Base-by-base conservation (phyloP, 164 flowering plant genomes). In the Chloranthus sessilifolius region DNA sequence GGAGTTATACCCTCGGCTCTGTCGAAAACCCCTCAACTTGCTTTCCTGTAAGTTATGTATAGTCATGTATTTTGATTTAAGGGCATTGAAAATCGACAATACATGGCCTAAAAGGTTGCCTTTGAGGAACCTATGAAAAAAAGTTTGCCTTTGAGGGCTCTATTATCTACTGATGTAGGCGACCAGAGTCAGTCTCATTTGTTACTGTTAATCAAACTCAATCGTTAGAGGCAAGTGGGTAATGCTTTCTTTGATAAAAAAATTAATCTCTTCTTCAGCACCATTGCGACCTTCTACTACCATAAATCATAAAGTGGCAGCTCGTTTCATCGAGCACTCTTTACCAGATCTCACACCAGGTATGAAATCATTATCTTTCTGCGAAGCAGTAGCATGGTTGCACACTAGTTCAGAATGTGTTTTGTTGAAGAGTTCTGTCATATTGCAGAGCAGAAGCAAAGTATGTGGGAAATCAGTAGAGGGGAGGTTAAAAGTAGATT, bases 271-370 rank as follows among this genome's bases (percentile, higher is more conserved):
- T 69, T 47, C 25, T 58, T 78, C 44, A 86, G 99, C 76, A 2
- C 97, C 99, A 3, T 34, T 81, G 47, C 79, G 85, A 19, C 99
- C 88, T 53, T 82, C 95, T 21, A 65, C 95, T 26, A 75, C 71
- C 34, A 65, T 92, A 37, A 92, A 92, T 60, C 47, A 61, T 54
- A 75, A 69, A 61, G 99, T 95, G 10, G 99, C 99, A 23, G 74
- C 89, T 17, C 89, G 99, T 42, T 86, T 92, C 54, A 88, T 92
- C 31, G 95, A 82, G 68, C 97, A 89, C 70, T 84, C 97, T 19
- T 68, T 92, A 61, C 95, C 99, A 47, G 89, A 86, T 69, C 92
- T 92, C 24, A 75, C 95, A 10, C 50, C 73, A 33, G 99, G 99
- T 88, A 59, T 28, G 53, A 48, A 7, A 12, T 45, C 35, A 34